Evolutionary conservation across 1,284 basidiomycete genomes (phyloP), one percentile per base, ranked within the genome.

Genomic region (Flammula alnicola): DNA sequence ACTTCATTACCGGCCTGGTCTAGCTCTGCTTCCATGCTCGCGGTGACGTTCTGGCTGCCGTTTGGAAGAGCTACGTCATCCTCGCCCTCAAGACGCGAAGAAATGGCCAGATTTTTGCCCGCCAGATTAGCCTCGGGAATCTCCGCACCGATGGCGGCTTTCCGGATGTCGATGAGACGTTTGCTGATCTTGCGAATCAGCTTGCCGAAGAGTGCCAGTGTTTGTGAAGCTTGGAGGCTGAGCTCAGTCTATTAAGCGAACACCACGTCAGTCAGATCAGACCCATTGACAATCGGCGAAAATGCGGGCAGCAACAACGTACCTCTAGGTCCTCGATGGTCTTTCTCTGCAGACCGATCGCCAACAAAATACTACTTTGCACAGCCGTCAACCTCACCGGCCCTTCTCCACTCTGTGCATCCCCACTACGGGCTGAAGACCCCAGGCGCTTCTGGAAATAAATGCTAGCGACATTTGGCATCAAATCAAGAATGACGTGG

Each of bases 301-400:
- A 19, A 19, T 46, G 33, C 23, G 14, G 9, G 17, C n/a, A n/a
- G n/a, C n/a, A n/a, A n/a, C n/a, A 31, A 67, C 76, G 42, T 51
- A 87, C 87, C 78, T 95, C 93, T 23, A 96, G 79, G 42, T 93
- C 91, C 63, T 98, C 95, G 32, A 98, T 82, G 2, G 82, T 78
- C 72, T 99, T 98, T 39, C 93, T 78, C 70, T 99, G 97, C 52
- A 96, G 69, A 0, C 97, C 97, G 41, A 99, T 77, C 0, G 92
- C 92, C 31, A 97, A 78, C 11, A 98, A 72, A 56, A 97, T 95
- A 7, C 90, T 88, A 59, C 89, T 88, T 70, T 97, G 95, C 2
- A 96, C 86, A 0, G 89, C 91, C 37, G 88, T 90, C 14, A 97
- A 71, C 39, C 74, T 80, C 20, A 89, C 75, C 78, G 84, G 53